Conservation (phyloP, 1,284 basidiomycete genomes). For the Thelephora terrestris region DNA sequence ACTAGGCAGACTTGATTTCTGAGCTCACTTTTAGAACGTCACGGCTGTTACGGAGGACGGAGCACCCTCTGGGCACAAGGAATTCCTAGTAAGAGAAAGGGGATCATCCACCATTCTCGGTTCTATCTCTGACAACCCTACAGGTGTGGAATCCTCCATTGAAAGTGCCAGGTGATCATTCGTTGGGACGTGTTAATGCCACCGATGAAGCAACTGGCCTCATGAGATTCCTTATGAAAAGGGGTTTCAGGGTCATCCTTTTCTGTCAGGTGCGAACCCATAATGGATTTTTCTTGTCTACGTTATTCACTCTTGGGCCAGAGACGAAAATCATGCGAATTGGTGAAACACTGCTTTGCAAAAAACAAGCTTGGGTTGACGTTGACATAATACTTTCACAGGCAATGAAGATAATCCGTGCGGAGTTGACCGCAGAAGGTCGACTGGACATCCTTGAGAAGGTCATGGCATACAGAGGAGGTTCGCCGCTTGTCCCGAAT, state of each 20-base stretch:
- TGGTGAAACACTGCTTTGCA: conserved; percentile 34
- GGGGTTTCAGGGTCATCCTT: conserved; percentile 74
- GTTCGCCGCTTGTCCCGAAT: conserved; percentile 24
- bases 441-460: conserved; percentile 67
- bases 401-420: conserved; percentile 74
- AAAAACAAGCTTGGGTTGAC: neutral
- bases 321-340: conserved; percentile 76
- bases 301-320: conserved; percentile 19
- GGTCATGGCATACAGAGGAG: conserved; percentile 82
- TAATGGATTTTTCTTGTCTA: neutral
- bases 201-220: conserved; percentile 66
- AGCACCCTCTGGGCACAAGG: conserved; percentile 73
- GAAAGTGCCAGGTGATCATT: conserved; percentile 48
- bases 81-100: conserved; percentile 36
- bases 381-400: conserved; percentile 17
- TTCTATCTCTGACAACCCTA: neutral
- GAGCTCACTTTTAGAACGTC: conserved; percentile 32
- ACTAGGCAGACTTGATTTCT: neutral
- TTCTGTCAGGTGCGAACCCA: conserved; percentile 67
- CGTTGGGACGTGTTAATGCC: conserved; percentile 50
- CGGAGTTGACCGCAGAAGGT: conserved; percentile 67
- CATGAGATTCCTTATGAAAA: conserved; percentile 76
- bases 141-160: conserved; percentile 66
- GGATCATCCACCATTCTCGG: neutral
- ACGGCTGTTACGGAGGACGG: conserved; percentile 75